Conservation (phyloP, 1,139 yeast species). For the Suhomyces terraborum region DNA sequence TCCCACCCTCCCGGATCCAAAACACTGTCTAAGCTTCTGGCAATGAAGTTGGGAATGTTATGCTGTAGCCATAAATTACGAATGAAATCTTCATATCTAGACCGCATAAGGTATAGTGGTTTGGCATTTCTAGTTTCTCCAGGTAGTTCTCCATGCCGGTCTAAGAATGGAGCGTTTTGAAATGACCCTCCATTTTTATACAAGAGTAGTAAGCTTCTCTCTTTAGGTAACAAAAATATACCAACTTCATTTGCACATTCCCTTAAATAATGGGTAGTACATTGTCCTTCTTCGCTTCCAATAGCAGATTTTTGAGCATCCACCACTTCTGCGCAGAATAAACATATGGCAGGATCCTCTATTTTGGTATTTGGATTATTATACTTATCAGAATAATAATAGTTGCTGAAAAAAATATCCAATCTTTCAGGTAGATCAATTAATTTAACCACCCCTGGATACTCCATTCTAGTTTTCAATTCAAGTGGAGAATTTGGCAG, state of each 20-base stretch:
- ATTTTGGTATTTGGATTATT: constrained; percentile 44
- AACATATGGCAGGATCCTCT: constrained; percentile 83
- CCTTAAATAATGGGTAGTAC: constrained; percentile 62
- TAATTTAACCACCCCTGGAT: constrained; percentile 66
- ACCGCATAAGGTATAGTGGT: constrained; percentile 65
- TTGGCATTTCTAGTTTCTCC: constrained; percentile 72
- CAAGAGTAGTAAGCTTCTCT: constrained; percentile 66
- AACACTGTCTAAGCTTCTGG: constrained; percentile 74
- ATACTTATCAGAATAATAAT: constrained; percentile 49
- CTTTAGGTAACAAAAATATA: constrained; percentile 74
- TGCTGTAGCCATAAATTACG: constrained; percentile 77
- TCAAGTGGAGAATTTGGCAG: constrained; percentile 5
- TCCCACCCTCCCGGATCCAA: constrained; percentile 97
- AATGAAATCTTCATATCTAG: constrained; percentile 67
- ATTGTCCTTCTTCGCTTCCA: constrained; percentile 61
- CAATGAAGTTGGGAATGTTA: constrained; percentile 74
- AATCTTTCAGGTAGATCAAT: constrained; percentile 65
- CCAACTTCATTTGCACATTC: constrained; percentile 77
- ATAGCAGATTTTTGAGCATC: constrained; percentile 63
- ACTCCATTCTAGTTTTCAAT: constrained; percentile 44
- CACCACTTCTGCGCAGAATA: constrained; percentile 75
- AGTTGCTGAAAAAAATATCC: constrained; percentile 67
- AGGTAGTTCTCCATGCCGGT: constrained; percentile 84
- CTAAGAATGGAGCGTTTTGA: constrained; percentile 80
- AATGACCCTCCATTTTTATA: constrained; percentile 80